Conservation (phyloP, 2,329 filamentous ascomycete species). For the Chrysoporthe austroafricana region DNA sequence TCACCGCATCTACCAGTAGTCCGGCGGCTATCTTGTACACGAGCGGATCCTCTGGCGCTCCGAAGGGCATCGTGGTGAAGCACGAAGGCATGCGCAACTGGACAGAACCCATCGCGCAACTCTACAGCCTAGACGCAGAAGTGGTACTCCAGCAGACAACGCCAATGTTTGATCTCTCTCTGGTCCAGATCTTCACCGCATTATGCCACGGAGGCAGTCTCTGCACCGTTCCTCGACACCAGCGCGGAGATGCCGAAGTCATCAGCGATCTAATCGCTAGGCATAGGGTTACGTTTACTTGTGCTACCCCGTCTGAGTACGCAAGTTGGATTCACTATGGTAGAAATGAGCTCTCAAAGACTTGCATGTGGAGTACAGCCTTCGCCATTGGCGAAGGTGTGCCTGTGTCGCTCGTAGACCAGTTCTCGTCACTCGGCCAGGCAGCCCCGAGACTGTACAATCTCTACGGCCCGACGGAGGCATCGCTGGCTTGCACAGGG, state of each 20-base stretch:
- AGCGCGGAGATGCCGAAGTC: not conserved
- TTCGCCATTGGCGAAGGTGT: too few species aligned
- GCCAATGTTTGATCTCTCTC: conserved; percentile 45
- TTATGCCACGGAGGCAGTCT: conserved; percentile 37
- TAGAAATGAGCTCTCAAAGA: too few species aligned
- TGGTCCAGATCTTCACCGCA: conserved; percentile 36
- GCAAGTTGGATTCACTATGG: too few species aligned
- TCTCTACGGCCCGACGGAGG: too few species aligned
- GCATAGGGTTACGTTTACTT: too few species aligned
- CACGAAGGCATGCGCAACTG: conserved; percentile 32
- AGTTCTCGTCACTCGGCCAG: too few species aligned
- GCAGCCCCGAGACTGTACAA: too few species aligned
- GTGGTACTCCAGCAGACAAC: conserved; percentile 40
- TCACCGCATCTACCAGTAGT: not conserved
- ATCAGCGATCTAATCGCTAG: too few species aligned
- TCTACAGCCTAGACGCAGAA: conserved; percentile 28
- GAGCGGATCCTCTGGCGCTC: conserved; percentile 38
- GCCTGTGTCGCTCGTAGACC: too few species aligned
- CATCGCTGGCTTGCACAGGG: too few species aligned
- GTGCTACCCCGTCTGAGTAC: too few species aligned
- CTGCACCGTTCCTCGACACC: conserved; percentile 32
- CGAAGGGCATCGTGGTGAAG: conserved; percentile 45
- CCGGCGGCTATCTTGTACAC: conserved; percentile 40
- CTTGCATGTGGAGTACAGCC: too few species aligned
- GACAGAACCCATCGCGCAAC: not conserved